Conservation (phyloP, 352 stramenopile genomes). For the Globisporangium barbulae region DNA sequence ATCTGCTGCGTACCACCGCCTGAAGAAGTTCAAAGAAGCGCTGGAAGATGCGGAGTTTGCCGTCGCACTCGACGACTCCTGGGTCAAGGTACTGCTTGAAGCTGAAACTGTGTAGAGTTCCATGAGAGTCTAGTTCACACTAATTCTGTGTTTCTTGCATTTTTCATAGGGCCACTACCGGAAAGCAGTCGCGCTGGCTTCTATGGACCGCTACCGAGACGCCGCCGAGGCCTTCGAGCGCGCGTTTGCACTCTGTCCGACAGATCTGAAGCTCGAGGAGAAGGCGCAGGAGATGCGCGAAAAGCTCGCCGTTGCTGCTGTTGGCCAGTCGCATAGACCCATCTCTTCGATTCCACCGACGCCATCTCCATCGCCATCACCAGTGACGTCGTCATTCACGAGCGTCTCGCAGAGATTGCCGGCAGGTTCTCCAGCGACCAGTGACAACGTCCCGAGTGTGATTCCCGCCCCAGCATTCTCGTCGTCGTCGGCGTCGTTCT, state of each 20-base stretch:
- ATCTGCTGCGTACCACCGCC: constrained; percentile 63
- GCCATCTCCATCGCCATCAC: background rate
- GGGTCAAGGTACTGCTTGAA: constrained; percentile 55
- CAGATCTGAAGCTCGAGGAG: constrained; percentile 53
- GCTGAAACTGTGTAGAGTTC: background rate
- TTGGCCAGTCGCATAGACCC: constrained; percentile 10
- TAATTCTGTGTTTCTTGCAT: background rate
- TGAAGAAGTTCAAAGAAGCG: constrained; percentile 67
- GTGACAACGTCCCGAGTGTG: background rate
- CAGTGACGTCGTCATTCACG: constrained; percentile 14
- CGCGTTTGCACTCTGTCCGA: constrained; percentile 66
- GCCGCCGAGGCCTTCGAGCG: constrained; percentile 65
- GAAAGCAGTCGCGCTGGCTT: constrained; percentile 58
- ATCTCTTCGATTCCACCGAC: constrained; percentile 8
- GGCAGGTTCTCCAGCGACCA: background rate
- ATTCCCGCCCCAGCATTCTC: constrained; percentile 18
- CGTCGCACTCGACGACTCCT: constrained; percentile 58
- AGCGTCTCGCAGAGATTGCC: constrained; percentile 4
- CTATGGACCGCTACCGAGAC: constrained; percentile 58
- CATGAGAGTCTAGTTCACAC: background rate
- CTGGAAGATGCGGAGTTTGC: constrained; percentile 63
- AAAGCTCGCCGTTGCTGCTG: constrained; percentile 14
- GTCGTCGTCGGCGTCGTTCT: constrained; percentile 56
- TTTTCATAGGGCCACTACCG: constrained; percentile 67
- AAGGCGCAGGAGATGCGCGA: constrained; percentile 67